A percentile compares a stretch with the other conserved stretches of the same genome.
Evolutionary conservation across 208 protist genomes (phyloP).

Genomic region (Trypanosoma brucei): DNA sequence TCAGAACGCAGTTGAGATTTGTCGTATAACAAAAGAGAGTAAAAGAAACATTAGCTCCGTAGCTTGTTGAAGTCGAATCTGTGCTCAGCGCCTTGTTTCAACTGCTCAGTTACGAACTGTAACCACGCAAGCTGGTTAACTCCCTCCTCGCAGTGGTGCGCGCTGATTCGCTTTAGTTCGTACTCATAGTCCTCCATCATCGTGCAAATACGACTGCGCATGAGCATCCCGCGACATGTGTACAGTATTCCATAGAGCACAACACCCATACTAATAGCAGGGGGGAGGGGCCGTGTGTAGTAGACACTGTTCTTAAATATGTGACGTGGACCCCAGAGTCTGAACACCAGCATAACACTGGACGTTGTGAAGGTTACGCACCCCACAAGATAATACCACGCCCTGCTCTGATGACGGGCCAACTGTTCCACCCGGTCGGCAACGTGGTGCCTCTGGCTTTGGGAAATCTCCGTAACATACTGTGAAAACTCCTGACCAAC

Average conservation of each 20-base stretch:
- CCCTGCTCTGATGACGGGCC: conserved; percentile 50
- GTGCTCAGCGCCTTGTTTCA: conserved; percentile 74
- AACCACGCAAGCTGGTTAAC: conserved; percentile 86
- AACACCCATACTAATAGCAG: conserved; percentile 83
- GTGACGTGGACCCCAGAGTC: conserved; percentile 81
- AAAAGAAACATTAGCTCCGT: conserved; percentile 15
- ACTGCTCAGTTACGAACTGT: conserved; percentile 82
- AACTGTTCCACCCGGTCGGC: conserved; percentile 70
- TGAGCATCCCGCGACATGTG: conserved; percentile 84
- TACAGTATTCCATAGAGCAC: conserved; percentile 80
- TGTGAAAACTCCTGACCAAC: conserved; percentile 49
- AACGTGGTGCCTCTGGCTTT: conserved; percentile 63
- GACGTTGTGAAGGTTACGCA: conserved; percentile 60
- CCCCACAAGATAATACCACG: conserved; percentile 84
- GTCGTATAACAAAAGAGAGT: conserved; percentile 3
- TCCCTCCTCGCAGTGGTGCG: conserved; percentile 83
- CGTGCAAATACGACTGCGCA: conserved; percentile 80
- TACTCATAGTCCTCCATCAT: conserved; percentile 92
- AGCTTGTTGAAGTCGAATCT: conserved; percentile 87
- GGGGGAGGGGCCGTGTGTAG: conserved; percentile 75
- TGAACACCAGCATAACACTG: conserved; percentile 63
- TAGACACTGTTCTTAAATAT: conserved; percentile 91
- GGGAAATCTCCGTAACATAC: conserved; percentile 77
- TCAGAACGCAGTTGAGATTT: no score
- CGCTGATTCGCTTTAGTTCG: conserved; percentile 87